Evolutionary conservation across 495 filamentous ascomycete species (phyloP).

Genomic region (Neurospora discreta): DNA sequence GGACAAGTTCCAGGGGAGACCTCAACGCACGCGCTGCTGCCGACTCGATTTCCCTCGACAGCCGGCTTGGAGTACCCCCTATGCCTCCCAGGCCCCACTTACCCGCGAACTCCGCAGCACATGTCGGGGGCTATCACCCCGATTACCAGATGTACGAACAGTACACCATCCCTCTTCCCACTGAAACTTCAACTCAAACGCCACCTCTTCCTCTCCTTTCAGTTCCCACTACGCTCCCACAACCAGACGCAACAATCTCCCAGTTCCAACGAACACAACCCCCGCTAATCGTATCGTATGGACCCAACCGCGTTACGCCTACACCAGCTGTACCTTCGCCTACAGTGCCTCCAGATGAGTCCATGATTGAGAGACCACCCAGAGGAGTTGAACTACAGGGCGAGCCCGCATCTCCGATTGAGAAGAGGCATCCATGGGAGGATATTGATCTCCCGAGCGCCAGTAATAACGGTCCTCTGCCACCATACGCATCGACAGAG

Average conservation of each 20-base stretch:
- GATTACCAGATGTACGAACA: constrained; percentile 12
- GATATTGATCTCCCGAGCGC: constrained; percentile 2
- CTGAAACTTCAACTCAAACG: neutral
- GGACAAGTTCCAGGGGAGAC: constrained; percentile 9
- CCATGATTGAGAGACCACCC: constrained; percentile 5
- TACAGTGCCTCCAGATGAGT: constrained; percentile 20
- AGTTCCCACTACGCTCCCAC: neutral
- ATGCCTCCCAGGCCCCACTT: constrained; percentile 11
- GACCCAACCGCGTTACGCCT: constrained; percentile 22
- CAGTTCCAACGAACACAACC: constrained; percentile 9
- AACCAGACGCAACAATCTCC: neutral
- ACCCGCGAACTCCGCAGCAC: constrained; percentile 1
- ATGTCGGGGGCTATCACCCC: neutral
- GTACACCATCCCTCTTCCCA: constrained; percentile 9
- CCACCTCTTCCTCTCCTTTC: neutral
- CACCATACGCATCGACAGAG: constrained; percentile 20
- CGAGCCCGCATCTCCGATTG: constrained; percentile 13
- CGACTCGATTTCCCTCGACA: constrained; percentile 11
- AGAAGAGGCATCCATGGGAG: constrained; percentile 10
- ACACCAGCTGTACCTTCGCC: constrained; percentile 17
- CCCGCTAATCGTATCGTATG: constrained; percentile 20
- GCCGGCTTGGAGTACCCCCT: constrained; percentile 8
- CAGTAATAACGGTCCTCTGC: constrained; percentile 14
- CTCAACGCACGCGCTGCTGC: constrained; percentile 4
- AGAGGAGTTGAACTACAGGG: constrained; percentile 1